Percentiles rank a stretch among this genome's conserved stretches.
These are phyloP conservation scores for Clausena lansium DNA, from an alignment of 345 rosid species.

Conservation along the genomic window DNA sequence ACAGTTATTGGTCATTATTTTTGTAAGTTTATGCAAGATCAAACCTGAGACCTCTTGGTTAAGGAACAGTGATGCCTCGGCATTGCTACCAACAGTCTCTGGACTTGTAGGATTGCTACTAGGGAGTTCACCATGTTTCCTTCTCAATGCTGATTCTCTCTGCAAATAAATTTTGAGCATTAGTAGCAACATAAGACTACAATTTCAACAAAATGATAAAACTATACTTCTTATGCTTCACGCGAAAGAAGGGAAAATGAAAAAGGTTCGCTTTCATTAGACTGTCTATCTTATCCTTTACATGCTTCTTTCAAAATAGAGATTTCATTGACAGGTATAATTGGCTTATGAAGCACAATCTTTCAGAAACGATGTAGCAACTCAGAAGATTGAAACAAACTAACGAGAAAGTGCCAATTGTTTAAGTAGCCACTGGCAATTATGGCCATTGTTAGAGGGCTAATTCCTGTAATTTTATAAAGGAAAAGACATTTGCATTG, in stretches of 20 bases:
- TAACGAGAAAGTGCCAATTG: neutral
- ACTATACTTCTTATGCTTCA: neutral
- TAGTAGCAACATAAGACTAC: neutral
- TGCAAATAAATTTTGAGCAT: constrained; percentile 32
- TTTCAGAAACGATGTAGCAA: neutral
- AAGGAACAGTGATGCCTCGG: constrained; percentile 7
- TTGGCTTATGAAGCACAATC: neutral
- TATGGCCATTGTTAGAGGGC: neutral
- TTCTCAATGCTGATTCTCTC: constrained; percentile 82
- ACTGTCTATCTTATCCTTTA: neutral
- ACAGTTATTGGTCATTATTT: constrained; percentile 4
- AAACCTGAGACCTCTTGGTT: constrained; percentile 52
- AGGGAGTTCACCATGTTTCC: constrained; percentile 59
- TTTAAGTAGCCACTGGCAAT: neutral
- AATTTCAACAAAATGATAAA: neutral
- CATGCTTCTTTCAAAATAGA: neutral
- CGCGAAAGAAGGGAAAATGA: neutral
- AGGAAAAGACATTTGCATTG: neutral
- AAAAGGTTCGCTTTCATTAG: neutral
- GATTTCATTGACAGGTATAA: neutral
- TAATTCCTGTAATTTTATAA: neutral
- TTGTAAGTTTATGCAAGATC: constrained; percentile 22
- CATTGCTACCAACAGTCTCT: constrained; percentile 20
- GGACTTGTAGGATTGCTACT: constrained; percentile 30
- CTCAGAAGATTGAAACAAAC: neutral